phyloP scores from a whole-genome alignment of 805 yeast genomes.

The Kazachstania kunashirensis region DNA sequence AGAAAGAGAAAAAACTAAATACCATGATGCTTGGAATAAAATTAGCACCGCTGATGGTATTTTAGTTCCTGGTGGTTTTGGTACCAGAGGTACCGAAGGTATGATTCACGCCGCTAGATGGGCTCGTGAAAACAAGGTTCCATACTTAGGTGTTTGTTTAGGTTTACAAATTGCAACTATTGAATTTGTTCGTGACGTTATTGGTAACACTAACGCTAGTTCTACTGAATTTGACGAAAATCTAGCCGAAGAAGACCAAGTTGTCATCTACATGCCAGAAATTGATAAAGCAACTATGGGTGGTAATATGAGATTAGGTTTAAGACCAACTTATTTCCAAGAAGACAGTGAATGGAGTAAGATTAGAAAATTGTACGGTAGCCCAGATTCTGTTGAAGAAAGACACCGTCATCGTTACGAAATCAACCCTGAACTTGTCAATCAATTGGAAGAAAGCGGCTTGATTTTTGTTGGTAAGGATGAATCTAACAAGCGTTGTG shows the following conservation, averaged over 20 bases:
- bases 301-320: conserved; percentile 97
- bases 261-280: conserved; percentile 97
- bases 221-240: conserved; percentile 74
- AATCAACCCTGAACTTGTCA: conserved; percentile 77
- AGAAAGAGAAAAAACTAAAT: conserved; percentile 55
- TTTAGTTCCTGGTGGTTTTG: conserved; percentile 97
- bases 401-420: conserved; percentile 99
- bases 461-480: conserved; percentile 89
- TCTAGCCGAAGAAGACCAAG: conserved; percentile 47
- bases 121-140: conserved; percentile 94
- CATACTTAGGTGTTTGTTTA: conserved; percentile 92
- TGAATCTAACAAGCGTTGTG: conserved; percentile 87
- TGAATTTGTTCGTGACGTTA: conserved; percentile 76
- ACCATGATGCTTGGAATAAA: conserved; percentile 92
- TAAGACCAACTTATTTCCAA: conserved; percentile 80
- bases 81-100: conserved; percentile 95
- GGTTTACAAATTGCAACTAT: conserved; percentile 97
- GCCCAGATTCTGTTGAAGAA: conserved; percentile 58
- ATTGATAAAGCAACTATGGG: conserved; percentile 92
- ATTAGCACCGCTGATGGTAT: conserved; percentile 94
- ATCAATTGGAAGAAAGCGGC: conserved; percentile 64
- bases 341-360: conserved; percentile 54
- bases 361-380: conserved; percentile 73
- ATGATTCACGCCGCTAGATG: conserved; percentile 95
- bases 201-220: conserved; percentile 58